A percentile compares a stretch with the other conserved stretches of the same genome.
Evolutionary conservation across 805 yeast species (phyloP).

Genomic region (Wickerhamomyces chaumierensis): DNA sequence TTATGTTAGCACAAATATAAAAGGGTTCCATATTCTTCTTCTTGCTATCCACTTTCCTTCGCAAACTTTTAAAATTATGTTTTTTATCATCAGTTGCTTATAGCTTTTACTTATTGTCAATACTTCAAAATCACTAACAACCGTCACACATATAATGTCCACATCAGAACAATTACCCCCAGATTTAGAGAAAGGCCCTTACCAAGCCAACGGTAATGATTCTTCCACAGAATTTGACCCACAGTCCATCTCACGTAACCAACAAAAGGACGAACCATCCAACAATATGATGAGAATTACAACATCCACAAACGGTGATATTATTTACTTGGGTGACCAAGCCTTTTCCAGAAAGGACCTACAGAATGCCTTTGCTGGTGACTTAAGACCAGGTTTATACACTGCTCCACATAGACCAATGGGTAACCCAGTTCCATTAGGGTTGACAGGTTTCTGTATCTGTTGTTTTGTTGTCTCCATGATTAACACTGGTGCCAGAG

Average conservation of each 20-base stretch:
- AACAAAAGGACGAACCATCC: not conserved
- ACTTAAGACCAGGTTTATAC: constrained; percentile 32
- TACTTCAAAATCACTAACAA: too few species aligned
- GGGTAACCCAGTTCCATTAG: constrained; percentile 73
- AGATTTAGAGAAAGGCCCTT: not conserved
- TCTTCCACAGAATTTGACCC: constrained; percentile 13
- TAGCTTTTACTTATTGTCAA: too few species aligned
- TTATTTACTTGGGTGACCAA: constrained; percentile 27
- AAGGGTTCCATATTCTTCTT: too few species aligned
- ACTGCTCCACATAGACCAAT: constrained; percentile 36
- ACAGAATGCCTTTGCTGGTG: constrained; percentile 53
- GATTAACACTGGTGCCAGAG: constrained; percentile 56
- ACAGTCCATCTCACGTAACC: constrained; percentile 2
- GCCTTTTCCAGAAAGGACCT: constrained; percentile 43
- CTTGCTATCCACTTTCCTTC: too few species aligned
- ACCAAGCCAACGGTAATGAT: constrained; percentile 1
- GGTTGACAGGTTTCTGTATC: constrained; percentile 56
- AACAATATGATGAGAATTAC: constrained; percentile 10
- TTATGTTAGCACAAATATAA: too few species aligned
- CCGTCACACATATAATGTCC: too few species aligned
- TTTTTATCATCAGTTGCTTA: too few species aligned
- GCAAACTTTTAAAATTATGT: too few species aligned
- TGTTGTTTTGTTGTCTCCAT: constrained; percentile 48
- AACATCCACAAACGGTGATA: constrained; percentile 23
- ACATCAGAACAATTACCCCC: not conserved